Percentiles rank a stretch among this genome's conserved stretches.
These are phyloP conservation scores for Solanum chacoense DNA, from an alignment of 305 asterid genomes.

Conservation along the genomic window DNA sequence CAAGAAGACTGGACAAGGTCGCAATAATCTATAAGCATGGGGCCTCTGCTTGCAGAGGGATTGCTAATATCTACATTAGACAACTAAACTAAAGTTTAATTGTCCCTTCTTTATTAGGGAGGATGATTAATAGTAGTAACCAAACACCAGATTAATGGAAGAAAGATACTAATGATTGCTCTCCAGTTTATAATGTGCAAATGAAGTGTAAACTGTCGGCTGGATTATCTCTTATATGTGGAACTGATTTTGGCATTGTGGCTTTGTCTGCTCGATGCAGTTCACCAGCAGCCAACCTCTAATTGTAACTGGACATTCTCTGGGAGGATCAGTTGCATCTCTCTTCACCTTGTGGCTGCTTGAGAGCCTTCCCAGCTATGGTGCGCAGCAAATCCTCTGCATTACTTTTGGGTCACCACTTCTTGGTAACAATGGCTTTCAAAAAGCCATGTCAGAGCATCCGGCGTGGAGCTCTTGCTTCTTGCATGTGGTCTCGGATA, in stretches of 20 bases:
- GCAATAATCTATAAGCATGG: neutral
- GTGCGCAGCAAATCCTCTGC: conserved; percentile 13
- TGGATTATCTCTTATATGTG: neutral
- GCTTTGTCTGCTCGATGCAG: conserved; percentile 1
- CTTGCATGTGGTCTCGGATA: conserved; percentile 12
- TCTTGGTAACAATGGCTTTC: conserved; percentile 17
- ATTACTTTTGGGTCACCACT: conserved; percentile 22
- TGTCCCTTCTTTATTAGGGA: neutral
- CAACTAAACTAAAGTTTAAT: neutral
- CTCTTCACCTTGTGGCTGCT: conserved; percentile 26
- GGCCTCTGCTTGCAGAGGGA: neutral
- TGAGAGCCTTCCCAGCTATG: neutral
- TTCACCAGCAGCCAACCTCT: conserved; percentile 5
- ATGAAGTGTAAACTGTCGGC: neutral
- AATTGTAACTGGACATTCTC: conserved; percentile 18
- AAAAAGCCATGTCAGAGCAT: conserved; percentile 8
- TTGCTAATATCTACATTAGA: neutral
- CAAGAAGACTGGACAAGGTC: neutral
- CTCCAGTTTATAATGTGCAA: neutral
- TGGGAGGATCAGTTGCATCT: conserved; percentile 24
- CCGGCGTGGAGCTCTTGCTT: conserved; percentile 18
- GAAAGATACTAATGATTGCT: neutral
- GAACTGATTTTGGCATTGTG: neutral
- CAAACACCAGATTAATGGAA: neutral
- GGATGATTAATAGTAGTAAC: neutral